Evolutionary conservation across 2,329 filamentous ascomycete genomes (phyloP).

Genomic region (Pseudogymnoascus sp.): DNA sequence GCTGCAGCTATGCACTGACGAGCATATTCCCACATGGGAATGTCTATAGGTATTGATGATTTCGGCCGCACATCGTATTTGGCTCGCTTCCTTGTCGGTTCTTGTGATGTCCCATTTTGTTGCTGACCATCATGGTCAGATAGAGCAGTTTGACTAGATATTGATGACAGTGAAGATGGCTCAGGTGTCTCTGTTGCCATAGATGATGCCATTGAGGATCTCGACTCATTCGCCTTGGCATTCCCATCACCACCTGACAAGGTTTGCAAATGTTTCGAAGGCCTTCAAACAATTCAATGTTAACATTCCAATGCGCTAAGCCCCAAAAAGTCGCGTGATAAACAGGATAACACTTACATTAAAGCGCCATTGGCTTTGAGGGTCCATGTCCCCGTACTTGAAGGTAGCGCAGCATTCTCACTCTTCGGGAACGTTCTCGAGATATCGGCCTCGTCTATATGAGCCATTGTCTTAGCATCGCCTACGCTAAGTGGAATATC

Average conservation of each 20-base stretch:
- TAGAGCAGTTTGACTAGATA: conserved; percentile 57
- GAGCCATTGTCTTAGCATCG: neutral
- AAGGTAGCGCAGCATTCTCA: neutral
- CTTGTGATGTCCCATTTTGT: conserved; percentile 23
- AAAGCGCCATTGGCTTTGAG: neutral
- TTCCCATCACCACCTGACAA: conserved; percentile 8
- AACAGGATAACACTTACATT: neutral
- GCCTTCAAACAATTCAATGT: neutral
- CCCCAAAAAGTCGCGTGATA: neutral
- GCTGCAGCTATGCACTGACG: conserved; percentile 84
- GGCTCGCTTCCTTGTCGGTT: conserved; percentile 28
- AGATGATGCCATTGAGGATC: conserved; percentile 44
- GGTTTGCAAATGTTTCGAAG: conserved; percentile 6
- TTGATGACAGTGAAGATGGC: conserved; percentile 43
- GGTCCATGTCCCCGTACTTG: neutral
- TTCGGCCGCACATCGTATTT: conserved; percentile 59
- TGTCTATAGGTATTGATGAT: conserved; percentile 71
- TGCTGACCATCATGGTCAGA: conserved; percentile 39
- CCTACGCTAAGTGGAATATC: conserved; percentile 4
- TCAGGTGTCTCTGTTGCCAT: conserved; percentile 43
- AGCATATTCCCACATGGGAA: conserved; percentile 73
- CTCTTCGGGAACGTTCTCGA: conserved; percentile 2
- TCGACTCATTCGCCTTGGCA: conserved; percentile 27
- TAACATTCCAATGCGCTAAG: neutral
- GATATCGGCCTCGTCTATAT: neutral